Evolutionary conservation across 352 stramenopile genomes (phyloP).

Genomic region (Pythium inflatum): DNA sequence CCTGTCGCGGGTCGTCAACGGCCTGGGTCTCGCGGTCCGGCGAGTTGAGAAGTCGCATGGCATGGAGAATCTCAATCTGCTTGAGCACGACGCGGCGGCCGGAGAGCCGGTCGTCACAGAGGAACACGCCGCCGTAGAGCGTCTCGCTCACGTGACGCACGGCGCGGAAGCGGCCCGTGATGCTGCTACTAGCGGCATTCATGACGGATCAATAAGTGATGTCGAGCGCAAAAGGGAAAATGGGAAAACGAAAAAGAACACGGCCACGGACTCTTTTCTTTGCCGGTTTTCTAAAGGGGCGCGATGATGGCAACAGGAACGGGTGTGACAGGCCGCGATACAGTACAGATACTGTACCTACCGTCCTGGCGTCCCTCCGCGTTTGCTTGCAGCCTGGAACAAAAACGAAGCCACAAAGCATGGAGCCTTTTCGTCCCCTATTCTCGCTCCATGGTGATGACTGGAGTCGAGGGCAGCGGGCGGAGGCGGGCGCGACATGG

Average conservation of each 20-base stretch:
- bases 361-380: no score
- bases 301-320: no score
- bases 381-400: no score
- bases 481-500: no score
- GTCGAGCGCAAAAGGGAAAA: background rate
- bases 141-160: conserved; percentile 44
- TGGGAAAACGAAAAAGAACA: no score
- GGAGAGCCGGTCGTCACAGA: conserved; percentile 43
- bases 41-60: conserved; percentile 30
- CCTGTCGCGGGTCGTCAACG: conserved; percentile 47
- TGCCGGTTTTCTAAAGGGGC: no score
- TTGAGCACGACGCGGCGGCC: conserved; percentile 48
- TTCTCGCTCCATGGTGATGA: no score
- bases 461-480: no score
- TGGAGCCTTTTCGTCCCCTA: no score
- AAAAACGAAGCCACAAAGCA: no score
- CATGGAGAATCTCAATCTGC: conserved; percentile 46
- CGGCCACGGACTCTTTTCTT: no score
- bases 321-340: background rate
- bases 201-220: background rate
- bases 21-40: conserved; percentile 28
- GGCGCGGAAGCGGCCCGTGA: conserved; percentile 27
- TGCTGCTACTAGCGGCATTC: background rate
- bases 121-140: conserved; percentile 51
- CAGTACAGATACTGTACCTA: background rate